Base-by-base conservation (phyloP, 805 yeast species). In the Lipomyces sp. region DNA sequence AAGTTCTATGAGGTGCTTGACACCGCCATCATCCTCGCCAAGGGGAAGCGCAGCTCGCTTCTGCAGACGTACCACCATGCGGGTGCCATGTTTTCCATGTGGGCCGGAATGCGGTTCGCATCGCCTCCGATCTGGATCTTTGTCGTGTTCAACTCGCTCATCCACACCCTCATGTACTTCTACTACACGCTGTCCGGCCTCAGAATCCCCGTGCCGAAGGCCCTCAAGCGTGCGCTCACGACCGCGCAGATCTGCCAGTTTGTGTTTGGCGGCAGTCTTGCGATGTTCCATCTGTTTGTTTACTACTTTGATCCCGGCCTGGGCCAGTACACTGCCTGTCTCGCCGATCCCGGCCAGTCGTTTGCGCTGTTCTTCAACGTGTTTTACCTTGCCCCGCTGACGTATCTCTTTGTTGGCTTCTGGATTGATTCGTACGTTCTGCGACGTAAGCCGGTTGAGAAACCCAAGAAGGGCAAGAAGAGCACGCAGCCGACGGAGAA, bases 41-140 rank as follows among this genome's bases (percentile, higher is more conserved):
- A 83, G 66, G 89, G 89, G 38, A 74, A 75, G 64, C 83, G 81
- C 14, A 78, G 84, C 13, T 78, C 83, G 4, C 69, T 83, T 50
- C 71, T 83, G 62, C 89, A 83, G 67, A 79, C 84, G 50, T 83
- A 83, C 68, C 89, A 83, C 65, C 89, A 83, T 65, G 78, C 88
- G 4, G 89, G 89, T 23, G 89, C 89, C 43, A 83, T 83, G 81
- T 70, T 83, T 68, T 82, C 86, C 53, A 83, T 83, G 89, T 83
- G 88, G 88, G 78, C 85, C 6, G 89, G 89, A 2, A 77, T 81
- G 49, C 71, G 88, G 50, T 83, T 70, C 67, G 78, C 77, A 45
- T 76, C 86, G 13, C 86, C 88, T 4, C 89, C 89, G 32, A 83
- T 83, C 65, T 83, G 89, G 89, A 80, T 83, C 61, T 83, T 83